Evolutionary conservation across 345 rosid genomes (phyloP).

Genomic region (Syzygium aromaticum): DNA sequence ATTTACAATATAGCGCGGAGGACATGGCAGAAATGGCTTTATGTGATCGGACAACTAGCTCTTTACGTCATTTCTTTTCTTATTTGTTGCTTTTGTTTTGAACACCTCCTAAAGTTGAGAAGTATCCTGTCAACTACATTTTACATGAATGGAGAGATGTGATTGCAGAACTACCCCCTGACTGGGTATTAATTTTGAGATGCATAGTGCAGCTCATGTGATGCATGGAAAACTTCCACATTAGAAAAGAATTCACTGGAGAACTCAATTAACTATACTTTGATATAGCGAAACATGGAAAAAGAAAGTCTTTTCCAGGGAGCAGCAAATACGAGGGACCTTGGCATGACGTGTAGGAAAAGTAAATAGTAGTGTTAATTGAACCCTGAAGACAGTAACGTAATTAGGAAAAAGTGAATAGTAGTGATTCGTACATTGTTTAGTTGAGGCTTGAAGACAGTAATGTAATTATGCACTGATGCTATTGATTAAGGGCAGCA

Average conservation of each 20-base stretch:
- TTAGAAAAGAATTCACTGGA: not conserved
- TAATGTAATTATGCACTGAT: not conserved
- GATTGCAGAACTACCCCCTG: not conserved
- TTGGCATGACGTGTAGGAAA: not conserved
- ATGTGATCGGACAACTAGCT: not conserved
- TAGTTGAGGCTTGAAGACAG: not conserved
- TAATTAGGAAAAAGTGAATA: not conserved
- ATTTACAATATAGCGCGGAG: not conserved
- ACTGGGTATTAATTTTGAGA: not conserved
- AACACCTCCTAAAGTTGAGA: not conserved
- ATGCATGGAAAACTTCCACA: not conserved
- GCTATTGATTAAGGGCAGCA: not conserved
- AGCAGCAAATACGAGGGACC: not conserved
- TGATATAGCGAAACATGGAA: not conserved
- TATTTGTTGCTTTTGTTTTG: not conserved
- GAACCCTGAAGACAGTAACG: not conserved
- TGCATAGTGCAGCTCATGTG: not conserved
- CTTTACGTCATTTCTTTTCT: not conserved
- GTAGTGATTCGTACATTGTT: not conserved
- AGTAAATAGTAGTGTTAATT: not conserved
- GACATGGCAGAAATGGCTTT: not conserved
- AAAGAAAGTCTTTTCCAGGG: not conserved
- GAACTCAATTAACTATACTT: not conserved
- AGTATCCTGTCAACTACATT: not conserved
- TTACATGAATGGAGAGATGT: not conserved